A percentile compares a stretch with the other conserved stretches of the same genome.
Conservation (phyloP, 2,329 filamentous ascomycete species). For the Scortechinia acanthostroma region DNA sequence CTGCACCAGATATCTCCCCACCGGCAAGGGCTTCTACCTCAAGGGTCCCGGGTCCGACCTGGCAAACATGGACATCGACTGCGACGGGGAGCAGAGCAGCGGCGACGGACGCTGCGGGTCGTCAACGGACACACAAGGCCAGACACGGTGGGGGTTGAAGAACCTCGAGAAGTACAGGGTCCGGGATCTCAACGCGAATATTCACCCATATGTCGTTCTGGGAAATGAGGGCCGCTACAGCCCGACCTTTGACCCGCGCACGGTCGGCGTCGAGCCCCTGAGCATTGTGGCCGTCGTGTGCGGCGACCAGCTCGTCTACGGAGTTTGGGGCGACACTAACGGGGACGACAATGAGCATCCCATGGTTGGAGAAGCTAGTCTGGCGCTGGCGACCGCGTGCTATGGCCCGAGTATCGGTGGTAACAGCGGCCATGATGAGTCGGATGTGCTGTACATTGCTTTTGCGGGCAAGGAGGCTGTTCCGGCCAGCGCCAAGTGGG, state of each 20-base stretch:
- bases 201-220: slow-evolving; percentile 43
- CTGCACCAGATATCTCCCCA: not conserved
- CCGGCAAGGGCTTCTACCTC: slow-evolving; percentile 29
- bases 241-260: slow-evolving; percentile 27
- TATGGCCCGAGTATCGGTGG: slow-evolving; percentile 43
- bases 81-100: slow-evolving; percentile 38
- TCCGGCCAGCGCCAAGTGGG: slow-evolving; percentile 45
- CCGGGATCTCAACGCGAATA: slow-evolving; percentile 37
- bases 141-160: slow-evolving; percentile 35
- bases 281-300: slow-evolving; percentile 49
- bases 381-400: slow-evolving; percentile 48
- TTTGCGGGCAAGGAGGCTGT: slow-evolving; percentile 49
- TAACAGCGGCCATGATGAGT: slow-evolving; percentile 41
- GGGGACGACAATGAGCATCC: slow-evolving; percentile 37
- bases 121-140: slow-evolving; percentile 31
- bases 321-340: slow-evolving; percentile 55
- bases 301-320: slow-evolving; percentile 40
- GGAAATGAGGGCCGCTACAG: slow-evolving; percentile 38
- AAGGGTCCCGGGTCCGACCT: slow-evolving; percentile 30
- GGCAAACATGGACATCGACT: slow-evolving; percentile 51
- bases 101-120: slow-evolving; percentile 34
- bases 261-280: slow-evolving; percentile 35
- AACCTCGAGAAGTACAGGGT: slow-evolving; percentile 25
- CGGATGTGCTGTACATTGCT: slow-evolving; percentile 56
- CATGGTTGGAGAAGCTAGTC: slow-evolving; percentile 45